Conservation (phyloP, 2,329 filamentous ascomycete genomes). For the Aquanectria penicillioides region DNA sequence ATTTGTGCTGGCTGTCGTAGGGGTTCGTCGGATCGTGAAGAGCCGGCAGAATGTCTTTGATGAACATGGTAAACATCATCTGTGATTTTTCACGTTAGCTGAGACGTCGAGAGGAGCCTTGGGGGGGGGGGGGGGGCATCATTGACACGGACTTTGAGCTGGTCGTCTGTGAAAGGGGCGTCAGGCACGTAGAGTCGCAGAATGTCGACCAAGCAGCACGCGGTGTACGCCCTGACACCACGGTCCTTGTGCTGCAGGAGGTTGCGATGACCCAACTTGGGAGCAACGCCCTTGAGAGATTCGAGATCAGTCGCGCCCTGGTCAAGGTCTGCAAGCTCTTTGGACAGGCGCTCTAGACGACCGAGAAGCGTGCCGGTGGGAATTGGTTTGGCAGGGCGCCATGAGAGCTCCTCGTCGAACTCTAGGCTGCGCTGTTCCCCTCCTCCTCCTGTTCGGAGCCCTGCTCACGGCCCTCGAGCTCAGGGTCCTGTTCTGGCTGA, state of each 20-base stretch:
- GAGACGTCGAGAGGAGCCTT: background rate
- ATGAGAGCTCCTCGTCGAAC: conserved; percentile 89
- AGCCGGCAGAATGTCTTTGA: conserved; percentile 83
- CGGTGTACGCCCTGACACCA: conserved; percentile 88
- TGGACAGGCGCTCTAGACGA: conserved; percentile 81
- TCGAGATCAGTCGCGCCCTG: conserved; percentile 86
- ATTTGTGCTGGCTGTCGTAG: conserved; percentile 93
- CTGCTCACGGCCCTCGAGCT: conserved; percentile 26
- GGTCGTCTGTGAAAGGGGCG: conserved; percentile 89
- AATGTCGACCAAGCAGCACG: conserved; percentile 92
- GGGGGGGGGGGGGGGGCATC: background rate
- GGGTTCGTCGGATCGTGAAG: conserved; percentile 87
- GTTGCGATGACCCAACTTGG: conserved; percentile 84
- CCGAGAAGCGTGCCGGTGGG: conserved; percentile 82
- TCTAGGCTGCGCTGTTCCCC: conserved; percentile 61
- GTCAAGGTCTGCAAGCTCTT: conserved; percentile 86
- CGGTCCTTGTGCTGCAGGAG: conserved; percentile 91
- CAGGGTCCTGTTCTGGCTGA: conserved; percentile 34
- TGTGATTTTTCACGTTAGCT: conserved; percentile 51
- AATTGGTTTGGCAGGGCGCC: conserved; percentile 92
- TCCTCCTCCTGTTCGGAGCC: conserved; percentile 38
- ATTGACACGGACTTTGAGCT: conserved; percentile 77
- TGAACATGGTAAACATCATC: conserved; percentile 94
- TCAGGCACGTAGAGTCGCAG: conserved; percentile 92
- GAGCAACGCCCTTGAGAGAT: conserved; percentile 85